Evolutionary conservation across 2,329 filamentous ascomycete genomes (phyloP), one percentile per base, ranked within the genome.

Genomic region (Cladophialophora chaetospira): DNA sequence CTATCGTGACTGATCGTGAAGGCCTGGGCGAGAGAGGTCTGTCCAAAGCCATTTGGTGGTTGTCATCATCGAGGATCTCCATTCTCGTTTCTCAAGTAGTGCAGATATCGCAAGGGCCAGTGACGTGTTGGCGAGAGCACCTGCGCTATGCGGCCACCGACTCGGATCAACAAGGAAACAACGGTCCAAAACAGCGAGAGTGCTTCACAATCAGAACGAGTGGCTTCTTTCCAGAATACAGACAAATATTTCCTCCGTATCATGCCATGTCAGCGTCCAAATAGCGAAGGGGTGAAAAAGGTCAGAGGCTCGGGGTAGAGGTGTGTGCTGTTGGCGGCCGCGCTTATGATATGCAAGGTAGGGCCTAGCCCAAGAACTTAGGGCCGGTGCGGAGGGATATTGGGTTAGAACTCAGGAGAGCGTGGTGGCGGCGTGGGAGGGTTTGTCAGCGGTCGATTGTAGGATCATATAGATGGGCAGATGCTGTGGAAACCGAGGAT

Each of bases 1-100:
- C 63, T 45, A 66, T 60, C 19, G 50, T 55, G 19, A 60, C 51
- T 15, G 57, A 54, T 52, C 60, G 55, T 19, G 60, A 62, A 2
- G 64, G 64, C 25, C 55, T 48, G n/a, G 64, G 64, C 19, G 65
- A 66, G 9, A 65, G 57, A 13, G 63, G 65, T 45, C 58, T 54
- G 57, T 62, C 59, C 33, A 58, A 29, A 28, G 53, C 42, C 53
- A 60, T 57, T 9, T 46, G 25, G 21, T 43, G 42, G 33, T 36
- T 45, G 46, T 48, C 50, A 42, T 60, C 57, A 35, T 57, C 57
- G 11, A 62, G 28, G 36, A 40, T 19, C 19, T 62, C 60, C 60
- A 62, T 62, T n/a, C 47, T 55, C 47, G 48, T 57, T 26, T 50
- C 49, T 15, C 35, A 11, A 21, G 44, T 15, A 23, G 48, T 55